Conservation (phyloP, 2,329 filamentous ascomycete genomes). For the Tolypocladium pustulatum region DNA sequence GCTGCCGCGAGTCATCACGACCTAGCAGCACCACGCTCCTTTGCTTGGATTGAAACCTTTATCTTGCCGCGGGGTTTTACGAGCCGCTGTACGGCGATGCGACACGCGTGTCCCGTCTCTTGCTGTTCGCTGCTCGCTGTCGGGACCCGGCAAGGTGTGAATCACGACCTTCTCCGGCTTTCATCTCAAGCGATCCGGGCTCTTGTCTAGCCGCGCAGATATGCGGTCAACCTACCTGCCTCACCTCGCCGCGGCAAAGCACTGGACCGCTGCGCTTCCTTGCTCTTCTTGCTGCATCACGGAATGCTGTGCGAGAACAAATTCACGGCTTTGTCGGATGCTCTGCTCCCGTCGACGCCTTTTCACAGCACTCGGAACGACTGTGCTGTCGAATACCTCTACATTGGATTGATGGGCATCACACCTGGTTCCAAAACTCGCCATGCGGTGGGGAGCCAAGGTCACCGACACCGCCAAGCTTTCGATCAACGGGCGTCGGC, state of each 20-base stretch:
- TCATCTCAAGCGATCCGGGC: background rate
- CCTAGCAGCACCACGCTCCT: background rate
- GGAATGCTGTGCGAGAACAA: background rate
- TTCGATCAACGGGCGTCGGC: constrained; percentile 4
- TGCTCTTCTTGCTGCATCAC: background rate
- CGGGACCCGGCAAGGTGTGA: background rate
- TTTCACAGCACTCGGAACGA: too few species aligned
- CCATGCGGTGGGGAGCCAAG: constrained; percentile 5
- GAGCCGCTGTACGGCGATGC: background rate
- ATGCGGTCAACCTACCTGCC: background rate
- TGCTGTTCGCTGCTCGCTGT: background rate
- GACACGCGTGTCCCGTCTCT: background rate
- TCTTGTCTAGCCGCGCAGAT: background rate
- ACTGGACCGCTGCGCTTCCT: background rate
- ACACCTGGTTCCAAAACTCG: background rate
- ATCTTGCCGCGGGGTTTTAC: background rate
- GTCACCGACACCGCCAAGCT: constrained; percentile 8
- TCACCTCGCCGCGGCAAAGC: background rate
- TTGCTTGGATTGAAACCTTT: background rate
- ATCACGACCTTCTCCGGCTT: background rate
- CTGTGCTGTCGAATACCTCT: too few species aligned
- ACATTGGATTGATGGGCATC: background rate
- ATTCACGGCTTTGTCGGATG: background rate
- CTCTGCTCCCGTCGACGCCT: background rate
- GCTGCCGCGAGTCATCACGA: background rate